A percentile compares a stretch with the other conserved stretches of the same genome.
phyloP scores from a whole-genome alignment of 164 flowering plant genomes.

The Amborella trichopoda region DNA sequence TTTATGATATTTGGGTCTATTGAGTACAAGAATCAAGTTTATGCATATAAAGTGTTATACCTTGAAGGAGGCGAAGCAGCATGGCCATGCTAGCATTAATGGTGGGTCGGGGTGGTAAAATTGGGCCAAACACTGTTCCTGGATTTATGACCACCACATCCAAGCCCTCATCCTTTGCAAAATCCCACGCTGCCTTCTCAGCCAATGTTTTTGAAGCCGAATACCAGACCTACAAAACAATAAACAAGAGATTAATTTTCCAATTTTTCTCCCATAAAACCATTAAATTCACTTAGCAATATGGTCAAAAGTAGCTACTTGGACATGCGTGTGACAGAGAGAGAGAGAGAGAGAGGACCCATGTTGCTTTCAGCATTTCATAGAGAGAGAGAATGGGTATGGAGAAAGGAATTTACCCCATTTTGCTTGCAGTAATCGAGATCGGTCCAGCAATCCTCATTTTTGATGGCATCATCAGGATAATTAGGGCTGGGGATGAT shows the following conservation, averaged over 20 bases:
- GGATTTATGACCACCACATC: constrained; percentile 83
- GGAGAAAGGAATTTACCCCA: constrained; percentile 25
- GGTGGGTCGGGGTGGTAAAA: constrained; percentile 56
- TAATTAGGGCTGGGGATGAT: constrained; percentile 58
- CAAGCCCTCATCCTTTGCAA: constrained; percentile 56
- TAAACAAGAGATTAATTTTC: no score
- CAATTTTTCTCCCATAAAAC: no score
- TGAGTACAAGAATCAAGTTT: no score
- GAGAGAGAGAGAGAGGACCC: no score
- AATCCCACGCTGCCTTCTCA: constrained; percentile 88
- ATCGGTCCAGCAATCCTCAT: constrained; percentile 83
- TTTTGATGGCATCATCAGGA: constrained; percentile 52
- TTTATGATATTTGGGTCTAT: no score
- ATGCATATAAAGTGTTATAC: no score
- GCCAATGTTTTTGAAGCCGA: constrained; percentile 75
- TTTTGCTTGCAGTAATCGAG: constrained; percentile 61
- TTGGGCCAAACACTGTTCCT: constrained; percentile 85
- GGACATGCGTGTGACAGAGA: no score
- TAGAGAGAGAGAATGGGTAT: no score
- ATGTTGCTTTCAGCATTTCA: no score
- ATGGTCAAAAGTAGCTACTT: no score
- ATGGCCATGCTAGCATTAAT: constrained; percentile 76
- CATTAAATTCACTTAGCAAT: no score
- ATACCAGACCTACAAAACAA: constrained; percentile 96
- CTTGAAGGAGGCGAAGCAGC: constrained; percentile 68